phyloP scores from a whole-genome alignment of 169 alveolate species.

The Plasmodium adleri region DNA sequence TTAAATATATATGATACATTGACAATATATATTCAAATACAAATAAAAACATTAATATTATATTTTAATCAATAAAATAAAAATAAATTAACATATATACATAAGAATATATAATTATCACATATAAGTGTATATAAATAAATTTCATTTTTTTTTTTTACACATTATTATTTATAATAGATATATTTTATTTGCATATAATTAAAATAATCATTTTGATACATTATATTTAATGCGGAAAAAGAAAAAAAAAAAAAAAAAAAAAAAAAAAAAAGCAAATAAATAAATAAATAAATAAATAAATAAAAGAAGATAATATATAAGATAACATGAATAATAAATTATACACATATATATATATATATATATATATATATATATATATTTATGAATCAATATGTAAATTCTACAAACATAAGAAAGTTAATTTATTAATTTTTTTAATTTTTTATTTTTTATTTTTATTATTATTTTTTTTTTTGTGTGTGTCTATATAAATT shows the following conservation, averaged over 20 bases:
- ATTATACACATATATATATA: not conserved
- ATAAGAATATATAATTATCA: not conserved
- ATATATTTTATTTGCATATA: conserved; percentile 7
- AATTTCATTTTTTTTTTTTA: not conserved
- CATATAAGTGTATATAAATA: not conserved
- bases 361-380: conserved; percentile 10
- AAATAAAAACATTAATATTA: no score
- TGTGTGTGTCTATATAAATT: not conserved
- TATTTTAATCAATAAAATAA: not conserved
- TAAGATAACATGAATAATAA: no score
- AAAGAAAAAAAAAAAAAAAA: conserved; percentile 9
- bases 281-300: no score
- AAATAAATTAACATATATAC: not conserved
- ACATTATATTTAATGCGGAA: conserved; percentile 14
- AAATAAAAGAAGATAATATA: no score
- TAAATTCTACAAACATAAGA: not conserved
- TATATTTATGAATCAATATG: not conserved
- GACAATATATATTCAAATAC: no score
- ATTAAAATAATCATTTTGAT: conserved; percentile 24
- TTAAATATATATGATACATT: no score
- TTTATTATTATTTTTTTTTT: not conserved
- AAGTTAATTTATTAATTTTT: not conserved
- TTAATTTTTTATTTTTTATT: no score
- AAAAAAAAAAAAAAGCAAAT: not conserved
- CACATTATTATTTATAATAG: not conserved